Percentiles rank a stretch among this genome's conserved stretches.
Evolutionary conservation across 169 alveolate genomes (phyloP).

Genomic region (Amoebophrya sp.): DNA sequence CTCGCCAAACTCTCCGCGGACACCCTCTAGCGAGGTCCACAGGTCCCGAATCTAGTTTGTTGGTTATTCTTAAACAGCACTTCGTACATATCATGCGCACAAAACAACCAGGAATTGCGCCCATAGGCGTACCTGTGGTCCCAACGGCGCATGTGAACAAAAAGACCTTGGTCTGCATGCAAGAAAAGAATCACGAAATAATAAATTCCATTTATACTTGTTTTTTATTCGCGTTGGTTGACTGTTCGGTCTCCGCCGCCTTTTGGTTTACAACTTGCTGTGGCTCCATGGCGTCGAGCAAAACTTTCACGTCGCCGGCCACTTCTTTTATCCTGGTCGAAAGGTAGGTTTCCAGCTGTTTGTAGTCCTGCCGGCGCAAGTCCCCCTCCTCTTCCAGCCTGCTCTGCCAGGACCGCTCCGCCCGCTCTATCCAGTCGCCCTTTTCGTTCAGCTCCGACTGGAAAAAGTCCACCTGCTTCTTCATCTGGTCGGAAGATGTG

Average conservation of each 20-base stretch:
- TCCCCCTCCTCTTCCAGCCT: background rate
- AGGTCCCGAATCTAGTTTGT: background rate
- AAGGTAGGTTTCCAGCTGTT: background rate
- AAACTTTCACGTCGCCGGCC: background rate
- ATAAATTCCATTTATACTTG: background rate
- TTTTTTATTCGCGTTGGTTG: background rate
- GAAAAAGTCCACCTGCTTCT: background rate
- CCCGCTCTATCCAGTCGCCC: background rate
- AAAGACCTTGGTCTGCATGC: too few relatives aligned
- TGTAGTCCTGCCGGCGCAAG: background rate
- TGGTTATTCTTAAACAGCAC: too few relatives aligned
- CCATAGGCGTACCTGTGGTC: too few relatives aligned
- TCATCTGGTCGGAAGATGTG: background rate
- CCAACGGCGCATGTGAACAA: too few relatives aligned
- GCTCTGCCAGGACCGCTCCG: background rate
- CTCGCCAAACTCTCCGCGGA: background rate
- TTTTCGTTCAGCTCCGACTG: background rate
- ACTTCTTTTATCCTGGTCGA: background rate
- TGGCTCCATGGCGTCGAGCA: constrained; percentile 12
- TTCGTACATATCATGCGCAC: too few relatives aligned
- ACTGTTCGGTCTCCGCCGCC: background rate
- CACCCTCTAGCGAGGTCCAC: background rate
- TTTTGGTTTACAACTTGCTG: background rate
- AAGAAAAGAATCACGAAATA: too few relatives aligned
- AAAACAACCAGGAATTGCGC: too few relatives aligned